Evolutionary conservation across 305 asterid genomes (phyloP).

Genomic region (Withania somnifera): DNA sequence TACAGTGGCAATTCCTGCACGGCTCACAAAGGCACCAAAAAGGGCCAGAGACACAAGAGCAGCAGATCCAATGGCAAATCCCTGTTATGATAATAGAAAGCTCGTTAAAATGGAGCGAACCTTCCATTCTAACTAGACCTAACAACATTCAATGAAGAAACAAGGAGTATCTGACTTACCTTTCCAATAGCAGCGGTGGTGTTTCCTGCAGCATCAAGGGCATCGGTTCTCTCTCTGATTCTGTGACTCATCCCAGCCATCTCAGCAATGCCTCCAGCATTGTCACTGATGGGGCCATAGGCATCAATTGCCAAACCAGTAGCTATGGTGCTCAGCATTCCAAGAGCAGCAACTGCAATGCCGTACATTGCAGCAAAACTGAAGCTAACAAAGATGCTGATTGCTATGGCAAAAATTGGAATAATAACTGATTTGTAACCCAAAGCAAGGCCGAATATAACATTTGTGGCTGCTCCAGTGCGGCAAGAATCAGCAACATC

Average conservation of each 20-base stretch:
- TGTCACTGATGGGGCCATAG: slow-evolving; percentile 45
- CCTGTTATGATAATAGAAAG: slow-evolving; percentile 2
- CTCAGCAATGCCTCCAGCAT: slow-evolving; percentile 51
- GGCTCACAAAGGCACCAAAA: slow-evolving; percentile 30
- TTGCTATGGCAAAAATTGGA: slow-evolving; percentile 33
- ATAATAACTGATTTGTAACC: slow-evolving; percentile 34
- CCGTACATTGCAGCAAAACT: slow-evolving; percentile 46
- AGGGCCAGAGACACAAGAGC: slow-evolving; percentile 29
- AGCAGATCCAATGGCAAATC: slow-evolving; percentile 33
- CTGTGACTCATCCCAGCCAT: slow-evolving; percentile 45
- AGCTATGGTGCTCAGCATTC: slow-evolving; percentile 42
- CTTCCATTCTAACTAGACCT: not conserved
- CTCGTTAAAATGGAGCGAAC: not conserved
- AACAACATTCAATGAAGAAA: not conserved
- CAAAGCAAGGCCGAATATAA: slow-evolving; percentile 34
- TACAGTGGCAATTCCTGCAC: slow-evolving; percentile 20
- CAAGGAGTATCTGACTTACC: slow-evolving; percentile 7
- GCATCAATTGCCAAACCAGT: slow-evolving; percentile 44
- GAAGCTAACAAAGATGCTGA: slow-evolving; percentile 33
- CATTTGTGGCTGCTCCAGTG: slow-evolving; percentile 41
- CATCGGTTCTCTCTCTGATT: slow-evolving; percentile 33
- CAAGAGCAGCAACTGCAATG: slow-evolving; percentile 41
- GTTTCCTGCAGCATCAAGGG: slow-evolving; percentile 46
- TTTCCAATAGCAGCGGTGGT: slow-evolving; percentile 45
- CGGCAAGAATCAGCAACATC: slow-evolving; percentile 44